A percentile compares a stretch with the other conserved stretches of the same genome.
Conservation (phyloP, 176 grass and related monocot genomes). For the Cocos nucifera region DNA sequence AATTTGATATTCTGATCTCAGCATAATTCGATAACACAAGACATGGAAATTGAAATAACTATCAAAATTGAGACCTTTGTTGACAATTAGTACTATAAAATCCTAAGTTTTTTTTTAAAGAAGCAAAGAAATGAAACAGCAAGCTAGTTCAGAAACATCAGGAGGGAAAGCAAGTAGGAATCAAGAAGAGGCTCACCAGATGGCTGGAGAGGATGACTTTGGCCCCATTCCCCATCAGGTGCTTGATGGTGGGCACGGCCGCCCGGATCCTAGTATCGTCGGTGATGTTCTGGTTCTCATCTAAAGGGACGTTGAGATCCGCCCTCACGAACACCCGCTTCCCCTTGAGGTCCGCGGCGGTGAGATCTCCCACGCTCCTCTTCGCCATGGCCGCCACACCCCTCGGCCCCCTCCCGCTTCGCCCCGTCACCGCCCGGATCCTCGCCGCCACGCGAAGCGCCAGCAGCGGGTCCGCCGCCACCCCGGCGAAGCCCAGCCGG, state of each 20-base stretch:
- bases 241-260: slow-evolving; percentile 59
- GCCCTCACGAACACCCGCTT: slow-evolving; percentile 60
- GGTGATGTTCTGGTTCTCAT: slow-evolving; percentile 59
- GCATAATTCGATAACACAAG: too few relatives aligned
- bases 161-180: too few relatives aligned
- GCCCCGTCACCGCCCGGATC: slow-evolving; percentile 25
- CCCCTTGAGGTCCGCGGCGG: slow-evolving; percentile 44
- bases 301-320: slow-evolving; percentile 69
- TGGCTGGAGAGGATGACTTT: slow-evolving; percentile 74
- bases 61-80: too few relatives aligned
- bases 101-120: too few relatives aligned
- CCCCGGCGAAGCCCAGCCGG: slow-evolving; percentile 13
- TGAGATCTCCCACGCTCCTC: slow-evolving; percentile 65
- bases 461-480: slow-evolving; percentile 27
- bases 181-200: slow-evolving; percentile 28
- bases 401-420: slow-evolving; percentile 23
- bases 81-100: too few relatives aligned
- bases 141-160: too few relatives aligned
- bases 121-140: too few relatives aligned
- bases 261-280: slow-evolving; percentile 66
- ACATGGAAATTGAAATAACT: too few relatives aligned
- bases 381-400: slow-evolving; percentile 47
- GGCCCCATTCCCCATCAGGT: slow-evolving; percentile 45
- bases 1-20: too few relatives aligned
- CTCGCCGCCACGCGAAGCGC: slow-evolving; percentile 38